Evolutionary conservation across 2,329 filamentous ascomycete species (phyloP), one percentile per base, ranked within the genome.

Genomic region (Dryadomyces quercus-mongolicae): DNA sequence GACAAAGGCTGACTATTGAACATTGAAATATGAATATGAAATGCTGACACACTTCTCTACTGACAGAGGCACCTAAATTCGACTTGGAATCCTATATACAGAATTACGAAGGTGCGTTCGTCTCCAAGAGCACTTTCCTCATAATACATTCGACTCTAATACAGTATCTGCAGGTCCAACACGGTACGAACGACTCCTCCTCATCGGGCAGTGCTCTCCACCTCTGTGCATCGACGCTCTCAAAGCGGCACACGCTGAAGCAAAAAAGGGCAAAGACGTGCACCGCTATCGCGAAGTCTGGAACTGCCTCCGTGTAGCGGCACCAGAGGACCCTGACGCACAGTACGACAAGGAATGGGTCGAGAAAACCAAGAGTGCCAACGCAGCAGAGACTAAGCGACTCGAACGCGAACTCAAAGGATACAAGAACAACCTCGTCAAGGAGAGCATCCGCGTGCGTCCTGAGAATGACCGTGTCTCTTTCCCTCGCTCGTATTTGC

Each of bases 391-490:
- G 67, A 84, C 84, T 1, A 75, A 81, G 54, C 80, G 86, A n/a
- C 74, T 97, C 54, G 89, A 96, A 65, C 73, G 78, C 16, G 89
- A 97, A 68, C 74, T 98, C 20, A 91, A 90, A 67, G 85, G 85
- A 1, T 97, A 97, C 69, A 95, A 93, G 70, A 95, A 96, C 66
- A 98, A 97, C 63, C 72, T 97, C 46, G 90, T 98, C 62, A 95
- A 96, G 67, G 93, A 98, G 71, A 96, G 90, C 71, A 95, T 97
- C 63, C 73, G 91, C 61, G 90, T 94, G 74, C 55, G 78, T 64
- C 15, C 16, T 9, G 36, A 40, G 15, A 5, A 40, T 40, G 36
- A 4, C 9, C 15, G n/a, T n/a, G n/a, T n/a, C n/a, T n/a, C n/a
- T n/a, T n/a, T n/a, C n/a, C n/a, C n/a, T n/a, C n/a, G n/a, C 18